Conservation (phyloP, 495 filamentous ascomycete genomes). For the Bryoglossum gracile region DNA sequence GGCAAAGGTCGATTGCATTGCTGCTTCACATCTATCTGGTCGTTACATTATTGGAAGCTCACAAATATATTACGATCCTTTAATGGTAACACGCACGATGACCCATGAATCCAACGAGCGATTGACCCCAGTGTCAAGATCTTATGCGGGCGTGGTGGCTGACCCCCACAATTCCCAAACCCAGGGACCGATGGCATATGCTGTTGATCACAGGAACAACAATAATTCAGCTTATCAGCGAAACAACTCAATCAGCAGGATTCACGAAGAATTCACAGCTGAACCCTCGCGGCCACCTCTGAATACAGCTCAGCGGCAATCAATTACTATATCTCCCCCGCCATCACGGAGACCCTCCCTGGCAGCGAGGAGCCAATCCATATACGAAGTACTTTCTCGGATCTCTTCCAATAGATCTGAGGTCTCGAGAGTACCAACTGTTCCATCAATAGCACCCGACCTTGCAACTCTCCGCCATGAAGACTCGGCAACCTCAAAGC, state of each 20-base stretch:
- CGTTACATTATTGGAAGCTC: neutral
- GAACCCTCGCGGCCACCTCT: neutral
- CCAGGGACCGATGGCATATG: neutral
- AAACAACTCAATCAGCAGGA: neutral
- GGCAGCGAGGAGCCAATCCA: neutral
- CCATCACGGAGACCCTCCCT: neutral
- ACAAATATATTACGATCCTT: neutral
- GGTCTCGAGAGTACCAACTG: neutral
- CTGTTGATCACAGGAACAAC: constrained; percentile 1
- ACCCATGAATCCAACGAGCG: neutral
- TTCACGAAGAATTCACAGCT: neutral
- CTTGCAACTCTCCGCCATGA: neutral
- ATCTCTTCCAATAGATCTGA: neutral
- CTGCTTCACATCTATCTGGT: neutral
- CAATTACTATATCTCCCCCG: neutral
- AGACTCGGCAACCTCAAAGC: neutral
- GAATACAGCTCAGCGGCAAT: neutral
- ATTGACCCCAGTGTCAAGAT: neutral
- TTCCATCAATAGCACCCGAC: neutral
- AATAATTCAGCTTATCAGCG: neutral
- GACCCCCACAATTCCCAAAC: neutral
- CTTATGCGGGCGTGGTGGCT: neutral
- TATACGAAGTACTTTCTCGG: neutral
- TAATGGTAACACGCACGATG: neutral
- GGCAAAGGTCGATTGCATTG: too few species aligned